Evolutionary conservation across 1,139 yeast species (phyloP), one percentile per base, ranked within the genome.

Genomic region (Oligophagozyma castellii): DNA sequence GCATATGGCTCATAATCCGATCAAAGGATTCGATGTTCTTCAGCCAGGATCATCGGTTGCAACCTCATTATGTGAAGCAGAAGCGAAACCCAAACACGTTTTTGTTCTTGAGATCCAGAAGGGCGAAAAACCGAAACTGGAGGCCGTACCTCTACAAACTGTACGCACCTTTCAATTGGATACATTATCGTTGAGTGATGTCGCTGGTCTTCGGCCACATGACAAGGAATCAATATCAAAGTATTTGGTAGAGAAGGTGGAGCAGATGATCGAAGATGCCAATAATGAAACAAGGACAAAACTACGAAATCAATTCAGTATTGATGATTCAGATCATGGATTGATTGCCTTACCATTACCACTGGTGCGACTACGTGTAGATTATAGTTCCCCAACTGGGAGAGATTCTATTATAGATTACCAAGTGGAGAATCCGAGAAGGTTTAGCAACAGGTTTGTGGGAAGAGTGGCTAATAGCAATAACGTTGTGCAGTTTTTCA

Each of bases 41-140:
- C 95, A 86, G 50, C 93, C 95, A 0, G 99, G 99, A 0, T 81
- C 95, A 2, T 80, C 95, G 0, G 79, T 89, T 12, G 96, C 94
- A 0, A 89, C 99, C 0, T 77, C 94, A 10, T 59, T 92, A 22
- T 70, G 79, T 30, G 93, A 79, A 31, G 93, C 93, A 3, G 99
- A 89, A 48, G 68, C 83, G 0, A 65, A 70, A 10, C 70, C 67
- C 21, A 92, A 89, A 48, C 65, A 71, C 46, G 86, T 75, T 0
- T 86, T 79, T 33, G 59, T 89, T 1, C 42, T 92, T 40, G 71
- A 69, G 28, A 59, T 89, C 12, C 64, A 67, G 19, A 75, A 74
- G 3, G 63, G 60, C 25, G 60, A 70, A 26, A 35, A 36, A 15
- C 81, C 76, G 42, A 58, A 68, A 0, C 38, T 83, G 14, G 78